Conservation (phyloP, 176 grass and related monocot genomes). For the Musa schizocarpa region DNA sequence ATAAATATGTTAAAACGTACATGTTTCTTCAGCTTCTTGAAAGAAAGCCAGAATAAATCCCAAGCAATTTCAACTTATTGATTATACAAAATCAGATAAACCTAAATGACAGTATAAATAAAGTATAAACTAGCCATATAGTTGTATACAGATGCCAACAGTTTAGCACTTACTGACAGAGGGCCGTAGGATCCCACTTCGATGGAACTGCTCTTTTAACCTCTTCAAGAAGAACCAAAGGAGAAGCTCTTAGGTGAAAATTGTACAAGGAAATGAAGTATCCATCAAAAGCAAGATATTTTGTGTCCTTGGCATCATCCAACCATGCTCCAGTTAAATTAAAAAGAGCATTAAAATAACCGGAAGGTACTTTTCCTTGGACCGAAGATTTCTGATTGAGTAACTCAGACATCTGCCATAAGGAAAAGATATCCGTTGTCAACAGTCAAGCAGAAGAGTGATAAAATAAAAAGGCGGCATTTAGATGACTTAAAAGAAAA, state of each 20-base stretch:
- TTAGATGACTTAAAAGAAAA: not conserved
- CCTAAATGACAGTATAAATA: not conserved
- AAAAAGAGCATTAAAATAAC: slow-evolving; percentile 81
- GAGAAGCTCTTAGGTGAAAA: slow-evolving; percentile 76
- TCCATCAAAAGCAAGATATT: slow-evolving; percentile 80
- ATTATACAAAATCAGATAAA: not conserved
- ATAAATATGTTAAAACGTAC: not conserved
- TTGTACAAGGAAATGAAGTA: slow-evolving; percentile 94
- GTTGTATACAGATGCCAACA: not conserved
- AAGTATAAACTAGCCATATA: not conserved
- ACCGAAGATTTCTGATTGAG: slow-evolving; percentile 84
- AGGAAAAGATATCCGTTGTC: not conserved
- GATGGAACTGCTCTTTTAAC: slow-evolving; percentile 80
- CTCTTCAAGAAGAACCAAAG: slow-evolving; percentile 72
- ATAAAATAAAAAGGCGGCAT: too few relatives aligned
- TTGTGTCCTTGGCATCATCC: slow-evolving; percentile 63
- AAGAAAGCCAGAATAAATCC: too few relatives aligned
- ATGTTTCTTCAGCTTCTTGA: too few relatives aligned
- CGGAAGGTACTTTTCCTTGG: slow-evolving; percentile 85
- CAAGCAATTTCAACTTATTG: not conserved
- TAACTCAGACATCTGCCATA: slow-evolving; percentile 80
- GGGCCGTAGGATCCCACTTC: slow-evolving; percentile 84
- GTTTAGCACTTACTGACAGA: slow-evolving; percentile 43
- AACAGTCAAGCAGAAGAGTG: too few relatives aligned
- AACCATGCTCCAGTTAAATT: slow-evolving; percentile 82